Evolutionary conservation across 2,329 filamentous ascomycete species (phyloP).

Genomic region (Fusarium guadeloupense): DNA sequence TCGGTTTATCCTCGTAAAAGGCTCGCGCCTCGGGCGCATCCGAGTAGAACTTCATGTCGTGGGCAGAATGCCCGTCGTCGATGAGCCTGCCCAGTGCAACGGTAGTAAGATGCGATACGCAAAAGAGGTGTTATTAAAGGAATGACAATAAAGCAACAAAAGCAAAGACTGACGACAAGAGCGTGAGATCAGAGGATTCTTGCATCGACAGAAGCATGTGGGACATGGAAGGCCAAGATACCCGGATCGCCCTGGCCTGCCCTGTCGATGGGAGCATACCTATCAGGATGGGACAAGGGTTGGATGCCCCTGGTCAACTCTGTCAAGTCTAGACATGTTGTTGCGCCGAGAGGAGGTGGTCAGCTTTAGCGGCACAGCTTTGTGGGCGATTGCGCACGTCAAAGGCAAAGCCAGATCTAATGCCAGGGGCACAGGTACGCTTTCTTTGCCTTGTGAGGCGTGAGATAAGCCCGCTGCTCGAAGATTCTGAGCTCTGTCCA

Average conservation of each 20-base stretch:
- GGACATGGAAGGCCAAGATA: constrained; percentile 19
- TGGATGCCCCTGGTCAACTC: constrained; percentile 4
- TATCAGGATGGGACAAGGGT: constrained; percentile 5
- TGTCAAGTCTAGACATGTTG: constrained; percentile 20
- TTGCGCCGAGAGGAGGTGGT: constrained; percentile 5
- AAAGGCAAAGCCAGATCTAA: constrained; percentile 6
- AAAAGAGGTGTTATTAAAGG: background rate
- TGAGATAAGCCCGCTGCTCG: no score
- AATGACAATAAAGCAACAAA: background rate
- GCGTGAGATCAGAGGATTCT: background rate
- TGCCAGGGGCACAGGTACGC: constrained; percentile 9
- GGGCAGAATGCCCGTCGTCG: constrained; percentile 20
- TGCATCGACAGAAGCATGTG: constrained; percentile 13
- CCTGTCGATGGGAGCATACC: background rate
- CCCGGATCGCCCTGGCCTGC: constrained; percentile 1
- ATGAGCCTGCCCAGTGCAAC: background rate
- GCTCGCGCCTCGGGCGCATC: constrained; percentile 55
- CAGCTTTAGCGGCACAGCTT: constrained; percentile 25
- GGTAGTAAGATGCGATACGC: background rate
- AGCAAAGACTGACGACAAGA: constrained; percentile 7
- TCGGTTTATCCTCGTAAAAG: constrained; percentile 74
- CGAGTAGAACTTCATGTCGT: constrained; percentile 64
- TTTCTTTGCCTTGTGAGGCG: background rate
- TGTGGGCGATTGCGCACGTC: constrained; percentile 17
- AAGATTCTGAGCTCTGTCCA: no score